A percentile compares a stretch with the other conserved stretches of the same genome.
Conservation (phyloP, 768 basidiomycete genomes). For the Pleurotus salmoneostramineus region DNA sequence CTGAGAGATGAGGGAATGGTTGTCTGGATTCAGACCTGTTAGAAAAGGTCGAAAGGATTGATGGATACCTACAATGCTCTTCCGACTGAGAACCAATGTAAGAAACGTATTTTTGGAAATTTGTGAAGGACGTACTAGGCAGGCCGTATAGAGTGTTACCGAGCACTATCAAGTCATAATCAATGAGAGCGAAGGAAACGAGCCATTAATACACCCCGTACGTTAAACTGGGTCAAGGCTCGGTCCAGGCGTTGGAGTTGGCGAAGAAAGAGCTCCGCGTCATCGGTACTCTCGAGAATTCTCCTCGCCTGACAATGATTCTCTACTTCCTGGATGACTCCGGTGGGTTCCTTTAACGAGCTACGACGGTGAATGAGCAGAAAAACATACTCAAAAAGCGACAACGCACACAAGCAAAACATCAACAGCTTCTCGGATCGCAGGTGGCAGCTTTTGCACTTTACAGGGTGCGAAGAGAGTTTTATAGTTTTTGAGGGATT, state of each 20-base stretch:
- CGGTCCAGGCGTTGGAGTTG: neutral
- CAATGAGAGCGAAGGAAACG: neutral
- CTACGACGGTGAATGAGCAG: neutral
- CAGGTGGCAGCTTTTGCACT: neutral
- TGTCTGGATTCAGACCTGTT: neutral
- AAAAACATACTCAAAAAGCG: neutral
- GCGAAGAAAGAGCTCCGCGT: neutral
- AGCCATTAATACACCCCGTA: neutral
- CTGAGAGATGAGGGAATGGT: neutral
- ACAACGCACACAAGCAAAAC: neutral
- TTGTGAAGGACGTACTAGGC: too few relatives aligned
- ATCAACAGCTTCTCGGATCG: neutral
- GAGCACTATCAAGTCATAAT: neutral
- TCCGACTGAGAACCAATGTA: too few relatives aligned
- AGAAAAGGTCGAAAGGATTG: neutral
- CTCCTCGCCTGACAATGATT: slow-evolving; percentile 4
- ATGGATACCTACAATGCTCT: too few relatives aligned
- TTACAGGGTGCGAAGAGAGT: neutral
- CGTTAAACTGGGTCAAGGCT: neutral
- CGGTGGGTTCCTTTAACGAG: neutral
- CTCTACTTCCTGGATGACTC: neutral
- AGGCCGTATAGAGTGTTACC: neutral
- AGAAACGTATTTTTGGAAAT: too few relatives aligned
- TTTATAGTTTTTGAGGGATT: neutral
- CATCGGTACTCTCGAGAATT: neutral